These are phyloP conservation scores for Myriosclerotinia duriaeana DNA, from an alignment of 2,329 filamentous ascomycete genomes.

Conservation along the genomic window DNA sequence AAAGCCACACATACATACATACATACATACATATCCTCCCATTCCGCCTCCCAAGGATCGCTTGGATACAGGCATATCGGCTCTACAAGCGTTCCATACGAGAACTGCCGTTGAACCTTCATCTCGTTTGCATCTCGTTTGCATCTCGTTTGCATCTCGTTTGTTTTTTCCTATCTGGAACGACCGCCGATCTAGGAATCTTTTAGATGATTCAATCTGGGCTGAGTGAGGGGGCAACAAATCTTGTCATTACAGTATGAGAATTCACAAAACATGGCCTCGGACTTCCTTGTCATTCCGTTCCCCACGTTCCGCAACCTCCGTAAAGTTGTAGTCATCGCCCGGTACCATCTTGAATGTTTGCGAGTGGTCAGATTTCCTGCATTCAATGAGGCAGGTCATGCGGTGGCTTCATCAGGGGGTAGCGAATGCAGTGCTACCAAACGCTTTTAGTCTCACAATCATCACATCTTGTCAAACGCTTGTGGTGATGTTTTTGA, in stretches of 20 bases:
- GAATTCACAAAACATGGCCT: slow-evolving; percentile 2
- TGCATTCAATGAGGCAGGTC: background rate
- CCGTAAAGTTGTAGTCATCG: background rate
- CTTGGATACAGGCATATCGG: background rate
- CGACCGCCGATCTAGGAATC: background rate
- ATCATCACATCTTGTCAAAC: background rate
- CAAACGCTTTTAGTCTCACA: background rate
- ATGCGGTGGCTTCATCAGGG: slow-evolving; percentile 3
- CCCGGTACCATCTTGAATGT: background rate
- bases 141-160: slow-evolving; percentile 15
- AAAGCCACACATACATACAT: background rate
- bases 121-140: background rate
- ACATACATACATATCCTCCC: background rate
- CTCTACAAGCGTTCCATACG: slow-evolving; percentile 11
- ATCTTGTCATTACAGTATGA: background rate
- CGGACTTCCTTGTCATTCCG: background rate
- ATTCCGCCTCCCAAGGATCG: background rate
- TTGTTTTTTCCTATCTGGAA: slow-evolving; percentile 1
- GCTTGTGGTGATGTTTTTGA: background rate
- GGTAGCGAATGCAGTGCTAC: background rate
- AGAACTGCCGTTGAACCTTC: slow-evolving; percentile 10
- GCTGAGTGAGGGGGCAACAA: slow-evolving; percentile 12
- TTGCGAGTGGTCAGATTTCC: background rate
- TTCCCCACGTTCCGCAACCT: background rate
- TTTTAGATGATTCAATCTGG: background rate